Evolutionary conservation across 257 asterid genomes (phyloP).

Genomic region (Plantago elongata): DNA sequence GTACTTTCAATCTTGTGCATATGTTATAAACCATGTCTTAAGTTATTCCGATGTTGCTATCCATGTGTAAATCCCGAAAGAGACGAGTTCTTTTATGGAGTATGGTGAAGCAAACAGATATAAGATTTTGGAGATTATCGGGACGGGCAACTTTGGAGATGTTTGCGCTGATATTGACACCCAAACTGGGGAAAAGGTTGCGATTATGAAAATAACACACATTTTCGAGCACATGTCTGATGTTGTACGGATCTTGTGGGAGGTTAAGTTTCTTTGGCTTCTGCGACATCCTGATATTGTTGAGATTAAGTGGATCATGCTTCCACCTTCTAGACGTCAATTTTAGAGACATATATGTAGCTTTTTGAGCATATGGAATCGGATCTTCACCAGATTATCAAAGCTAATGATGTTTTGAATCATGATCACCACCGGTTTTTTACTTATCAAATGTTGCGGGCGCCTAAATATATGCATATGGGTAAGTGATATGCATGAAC

Average conservation of each 20-base stretch:
- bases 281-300: conserved; percentile 89
- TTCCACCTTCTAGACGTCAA: conserved; percentile 84
- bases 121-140: conserved; percentile 77
- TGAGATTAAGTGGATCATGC: conserved; percentile 81
- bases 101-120: conserved; percentile 85
- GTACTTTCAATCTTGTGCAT: not conserved
- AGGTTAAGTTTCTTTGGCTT: conserved; percentile 80
- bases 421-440: conserved; percentile 88
- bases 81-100: conserved; percentile 65
- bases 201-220: conserved; percentile 84
- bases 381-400: conserved; percentile 92
- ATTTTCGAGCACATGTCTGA: conserved; percentile 84
- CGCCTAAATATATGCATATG: conserved; percentile 85
- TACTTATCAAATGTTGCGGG: conserved; percentile 88
- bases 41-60: conserved; percentile 15
- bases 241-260: conserved; percentile 81
- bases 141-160: conserved; percentile 94
- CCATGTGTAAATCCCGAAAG: conserved; percentile 53
- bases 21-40: not conserved
- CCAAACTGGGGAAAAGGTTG: conserved; percentile 84
- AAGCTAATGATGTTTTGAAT: conserved; percentile 90
- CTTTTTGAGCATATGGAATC: conserved; percentile 96
- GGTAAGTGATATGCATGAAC: conserved; percentile 36
- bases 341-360: conserved; percentile 82
- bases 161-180: conserved; percentile 89